Evolutionary conservation across 192 early-diverging fungal genomes (phyloP).

Genomic region (Coemansia sp.): DNA sequence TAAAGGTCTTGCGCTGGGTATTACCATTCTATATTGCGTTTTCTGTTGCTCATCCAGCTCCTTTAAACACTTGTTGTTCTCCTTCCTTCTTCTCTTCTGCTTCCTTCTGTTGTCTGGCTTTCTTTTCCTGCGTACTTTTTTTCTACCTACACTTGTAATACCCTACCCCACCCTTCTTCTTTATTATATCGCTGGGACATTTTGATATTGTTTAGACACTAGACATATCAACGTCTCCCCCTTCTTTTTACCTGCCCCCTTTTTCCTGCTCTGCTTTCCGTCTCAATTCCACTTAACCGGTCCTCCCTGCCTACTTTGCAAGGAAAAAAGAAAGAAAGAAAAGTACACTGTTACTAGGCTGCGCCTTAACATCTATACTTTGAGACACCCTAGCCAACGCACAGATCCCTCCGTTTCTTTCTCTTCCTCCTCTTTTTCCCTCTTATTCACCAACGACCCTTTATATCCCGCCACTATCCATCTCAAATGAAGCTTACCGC

Average conservation of each 20-base stretch:
- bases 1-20: neutral
- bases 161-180: neutral
- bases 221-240: no score
- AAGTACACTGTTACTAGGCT: conserved; percentile 21
- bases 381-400: no score
- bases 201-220: no score
- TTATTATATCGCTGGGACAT: neutral
- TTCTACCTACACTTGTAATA: neutral
- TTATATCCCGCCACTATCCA: neutral
- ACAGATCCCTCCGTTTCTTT: conserved; percentile 2
- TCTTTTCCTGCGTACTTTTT: conserved; percentile 3
- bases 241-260: neutral
- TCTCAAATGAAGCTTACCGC: conserved; percentile 40
- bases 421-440: conserved; percentile 1
- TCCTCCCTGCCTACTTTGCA: neutral
- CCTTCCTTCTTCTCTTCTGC: conserved; percentile 5
- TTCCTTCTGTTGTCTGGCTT: conserved; percentile 1
- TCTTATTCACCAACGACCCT: neutral
- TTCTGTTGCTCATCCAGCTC: conserved; percentile 6
- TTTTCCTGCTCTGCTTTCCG: neutral
- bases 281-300: neutral
- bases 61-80: neutral
- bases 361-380: conserved; percentile 25
- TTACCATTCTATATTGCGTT: neutral
- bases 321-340: no score